A percentile compares a stretch with the other conserved stretches of the same genome.
These are phyloP conservation scores for Coemansia umbellata DNA, from an alignment of 192 early-diverging fungal species.

Conservation along the genomic window DNA sequence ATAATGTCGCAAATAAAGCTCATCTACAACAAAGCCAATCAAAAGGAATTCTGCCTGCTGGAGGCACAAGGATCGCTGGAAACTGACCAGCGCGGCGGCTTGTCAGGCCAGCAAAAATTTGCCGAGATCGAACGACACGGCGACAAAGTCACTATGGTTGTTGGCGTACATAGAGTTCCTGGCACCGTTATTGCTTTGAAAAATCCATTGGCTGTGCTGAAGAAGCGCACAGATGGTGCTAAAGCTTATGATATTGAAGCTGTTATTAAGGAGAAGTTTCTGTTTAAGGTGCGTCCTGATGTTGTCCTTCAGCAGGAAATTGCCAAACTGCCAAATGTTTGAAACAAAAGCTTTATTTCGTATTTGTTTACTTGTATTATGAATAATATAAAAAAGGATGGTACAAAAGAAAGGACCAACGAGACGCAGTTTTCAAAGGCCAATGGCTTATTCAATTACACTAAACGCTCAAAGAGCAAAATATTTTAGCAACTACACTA, in stretches of 20 bases:
- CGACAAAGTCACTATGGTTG: slow-evolving; percentile 17
- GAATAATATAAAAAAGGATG: too few relatives aligned
- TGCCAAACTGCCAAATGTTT: background rate
- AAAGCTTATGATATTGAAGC: slow-evolving; percentile 27
- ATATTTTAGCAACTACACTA: too few relatives aligned
- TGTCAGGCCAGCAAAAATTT: slow-evolving; percentile 37
- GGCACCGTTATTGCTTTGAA: slow-evolving; percentile 30
- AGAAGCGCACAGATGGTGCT: background rate
- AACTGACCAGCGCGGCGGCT: slow-evolving; percentile 30
- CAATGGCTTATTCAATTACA: too few relatives aligned
- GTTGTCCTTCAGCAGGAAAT: slow-evolving; percentile 26
- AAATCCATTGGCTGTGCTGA: slow-evolving; percentile 43
- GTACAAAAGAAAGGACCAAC: too few relatives aligned
- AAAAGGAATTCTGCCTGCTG: slow-evolving; percentile 38
- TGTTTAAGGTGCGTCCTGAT: slow-evolving; percentile 44
- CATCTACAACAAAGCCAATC: slow-evolving; percentile 16
- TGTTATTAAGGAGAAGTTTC: slow-evolving; percentile 43
- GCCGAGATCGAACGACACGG: slow-evolving; percentile 31
- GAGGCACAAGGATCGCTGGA: slow-evolving; percentile 47
- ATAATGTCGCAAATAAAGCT: slow-evolving; percentile 45
- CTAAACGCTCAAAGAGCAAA: too few relatives aligned
- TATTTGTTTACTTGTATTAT: too few relatives aligned
- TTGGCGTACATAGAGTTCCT: slow-evolving; percentile 36
- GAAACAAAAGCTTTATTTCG: too few relatives aligned
- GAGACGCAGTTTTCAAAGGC: too few relatives aligned